Evolutionary conservation across 768 basidiomycete species (phyloP), one percentile per base, ranked within the genome.

Genomic region (Cubamyces lactineus): DNA sequence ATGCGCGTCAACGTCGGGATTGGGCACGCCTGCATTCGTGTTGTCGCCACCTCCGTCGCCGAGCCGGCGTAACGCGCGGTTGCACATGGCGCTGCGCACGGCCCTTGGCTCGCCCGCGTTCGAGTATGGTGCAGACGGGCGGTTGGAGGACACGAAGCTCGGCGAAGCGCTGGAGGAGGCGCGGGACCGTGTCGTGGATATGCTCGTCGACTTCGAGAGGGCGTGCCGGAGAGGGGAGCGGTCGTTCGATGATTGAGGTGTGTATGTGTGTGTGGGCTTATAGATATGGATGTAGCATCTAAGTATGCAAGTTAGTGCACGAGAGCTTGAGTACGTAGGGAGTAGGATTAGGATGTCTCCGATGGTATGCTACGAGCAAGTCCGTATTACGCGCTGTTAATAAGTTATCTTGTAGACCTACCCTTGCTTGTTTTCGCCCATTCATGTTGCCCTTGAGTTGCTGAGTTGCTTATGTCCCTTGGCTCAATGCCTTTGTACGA

Each of bases 101-200:
- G 80, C 79, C 34, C 76, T 92, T 41, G 90, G 86, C 23, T 78
- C 76, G 40, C 73, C 71, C 23, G 82, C 80, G 53, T 85, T 86
- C 67, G 79, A 79, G 56, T 61, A 63, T 41, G 67, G 57, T 23
- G 73, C 66, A 24, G 70, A 70, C 42, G 77, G 76, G 30, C 67
- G 70, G 42, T 65, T 70, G 30, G 70, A 73, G 69, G 69, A 79
- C 57, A 77, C 72, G 57, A 82, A 78, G 67, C 80, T 82, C 65
- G 74, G 69, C 38, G 73, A 56, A n/a, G 71, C 72, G 26, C 71
- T 92, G 55, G 91, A 92, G 71, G 89, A 92, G 62, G 90, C 89
- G 49, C 79, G 86, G 59, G 91, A 92, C 72, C 75, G 80, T n/a
- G 86, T 86, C 39, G 88, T 91, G 49, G 91, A 93, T 75, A 78